Base-by-base conservation (phyloP, 345 rosid genomes). In the Camelina laxa region DNA sequence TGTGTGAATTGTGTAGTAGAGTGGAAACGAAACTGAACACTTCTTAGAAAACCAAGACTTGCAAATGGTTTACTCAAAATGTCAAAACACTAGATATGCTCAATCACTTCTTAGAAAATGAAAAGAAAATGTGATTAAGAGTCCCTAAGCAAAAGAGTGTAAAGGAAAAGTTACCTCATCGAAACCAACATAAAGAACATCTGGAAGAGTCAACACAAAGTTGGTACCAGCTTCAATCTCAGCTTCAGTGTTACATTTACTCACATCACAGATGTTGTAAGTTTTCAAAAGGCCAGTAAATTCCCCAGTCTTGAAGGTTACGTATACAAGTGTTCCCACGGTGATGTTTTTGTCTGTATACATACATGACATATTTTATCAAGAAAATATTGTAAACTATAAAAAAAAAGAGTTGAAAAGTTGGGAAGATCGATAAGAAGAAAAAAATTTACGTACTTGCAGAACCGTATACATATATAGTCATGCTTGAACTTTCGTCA, bases 211-310 rank as follows among this genome's bases (percentile, higher is more conserved):
- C n/a, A 61, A 61, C 19, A 7, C 7, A 61, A 61, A 61, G 33
- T 21, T 20, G 11, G 50, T 41, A 19, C 66, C 50, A 61, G 66
- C 33, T 61, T 61, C 66, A 41, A 61, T 61, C 63, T 35, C 63
- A 35, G 63, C 4, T 35, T 17, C 5, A 41, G 50, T 9, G 66
- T 59, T 59, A 35, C 66, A 61, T 20, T 17, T 4, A 61, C 50
- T 24, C 66, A 61, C 66, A 21, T 39, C 66, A 61, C 50, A 61
- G 7, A 61, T 33, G 35, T 59, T 10, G 63, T 59, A 61, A 41
- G 50, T 41, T 4, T 21, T 41, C 8, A 61, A 42, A 21, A 39
- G 50, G 7, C 49, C 66, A 61, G 33, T 61, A 20, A 59, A 59
- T 10, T 59, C 63, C 63, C 44, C 63, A 5, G 15, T 2, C 36